Evolutionary conservation across 495 filamentous ascomycete genomes (phyloP).

Genomic region (Penicillium egyptiacum): DNA sequence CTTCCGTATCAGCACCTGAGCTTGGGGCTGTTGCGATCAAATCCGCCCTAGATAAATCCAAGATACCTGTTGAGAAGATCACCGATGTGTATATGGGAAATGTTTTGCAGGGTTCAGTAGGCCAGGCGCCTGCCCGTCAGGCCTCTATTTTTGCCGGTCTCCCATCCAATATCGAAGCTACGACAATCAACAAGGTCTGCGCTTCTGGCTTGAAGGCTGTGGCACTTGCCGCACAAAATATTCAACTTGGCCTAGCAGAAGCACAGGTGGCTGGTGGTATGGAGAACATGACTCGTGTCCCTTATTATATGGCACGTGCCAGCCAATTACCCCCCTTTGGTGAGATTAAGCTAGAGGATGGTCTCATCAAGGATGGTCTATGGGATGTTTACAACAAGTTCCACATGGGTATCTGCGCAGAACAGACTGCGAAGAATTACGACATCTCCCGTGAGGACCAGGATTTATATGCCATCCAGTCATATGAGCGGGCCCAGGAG

Average conservation of each 20-base stretch:
- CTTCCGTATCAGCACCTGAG: conserved; percentile 75
- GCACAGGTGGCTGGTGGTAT: conserved; percentile 92
- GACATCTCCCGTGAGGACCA: conserved; percentile 77
- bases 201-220: conserved; percentile 93
- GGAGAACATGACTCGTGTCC: conserved; percentile 95
- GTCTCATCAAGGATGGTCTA: conserved; percentile 89
- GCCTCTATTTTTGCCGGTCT: conserved; percentile 87
- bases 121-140: conserved; percentile 91
- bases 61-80: conserved; percentile 72
- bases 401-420: conserved; percentile 98
- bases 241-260: conserved; percentile 83
- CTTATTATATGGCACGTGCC: conserved; percentile 82
- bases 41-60: conserved; percentile 79
- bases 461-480: conserved; percentile 85
- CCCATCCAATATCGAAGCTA: conserved; percentile 71
- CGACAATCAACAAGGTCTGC: conserved; percentile 97
- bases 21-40: conserved; percentile 88
- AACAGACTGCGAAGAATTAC: conserved; percentile 88
- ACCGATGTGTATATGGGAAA: conserved; percentile 96
- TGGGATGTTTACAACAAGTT: conserved; percentile 97
- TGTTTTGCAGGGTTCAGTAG: conserved; percentile 80
- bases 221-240: conserved; percentile 84
- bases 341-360: conserved; percentile 82
- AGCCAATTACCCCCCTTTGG: conserved; percentile 79
- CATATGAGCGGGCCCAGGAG: conserved; percentile 81